Conservation (phyloP, 768 basidiomycete species). For the Naganishia onofrii region DNA sequence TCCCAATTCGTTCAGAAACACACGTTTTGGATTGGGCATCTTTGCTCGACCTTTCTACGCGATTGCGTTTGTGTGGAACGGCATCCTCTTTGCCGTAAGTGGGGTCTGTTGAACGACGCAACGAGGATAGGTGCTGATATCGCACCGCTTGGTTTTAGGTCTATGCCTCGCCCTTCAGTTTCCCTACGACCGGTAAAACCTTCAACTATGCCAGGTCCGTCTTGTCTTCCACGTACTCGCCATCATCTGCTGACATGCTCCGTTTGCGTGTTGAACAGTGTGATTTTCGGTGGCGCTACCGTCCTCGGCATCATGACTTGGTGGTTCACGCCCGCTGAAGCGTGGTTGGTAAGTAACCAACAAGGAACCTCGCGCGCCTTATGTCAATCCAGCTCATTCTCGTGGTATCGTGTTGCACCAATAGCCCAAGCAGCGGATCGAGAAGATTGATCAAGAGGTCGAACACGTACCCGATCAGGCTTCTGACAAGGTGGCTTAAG, state of each 20-base stretch:
- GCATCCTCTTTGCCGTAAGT: conserved; percentile 61
- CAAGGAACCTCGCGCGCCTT: neutral
- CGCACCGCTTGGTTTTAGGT: conserved; percentile 56
- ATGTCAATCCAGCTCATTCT: neutral
- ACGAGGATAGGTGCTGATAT: conserved; percentile 28
- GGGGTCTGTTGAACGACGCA: neutral
- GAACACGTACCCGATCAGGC: conserved; percentile 4
- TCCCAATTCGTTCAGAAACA: conserved; percentile 68
- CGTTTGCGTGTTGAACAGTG: conserved; percentile 61
- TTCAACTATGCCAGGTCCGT: conserved; percentile 65
- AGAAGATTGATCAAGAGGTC: conserved; percentile 9
- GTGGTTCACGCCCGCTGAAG: conserved; percentile 73
- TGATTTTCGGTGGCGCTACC: conserved; percentile 75
- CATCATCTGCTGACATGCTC: neutral
- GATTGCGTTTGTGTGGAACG: conserved; percentile 68
- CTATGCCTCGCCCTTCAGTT: conserved; percentile 80
- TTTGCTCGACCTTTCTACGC: conserved; percentile 69
- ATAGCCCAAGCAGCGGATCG: conserved; percentile 11
- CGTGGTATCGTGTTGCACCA: neutral
- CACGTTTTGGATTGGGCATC: conserved; percentile 69
- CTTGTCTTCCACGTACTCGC: conserved; percentile 56
- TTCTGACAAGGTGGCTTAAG: conserved; percentile 11
- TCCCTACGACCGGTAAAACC: conserved; percentile 69
- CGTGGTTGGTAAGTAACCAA: conserved; percentile 60
- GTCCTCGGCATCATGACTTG: conserved; percentile 73